Evolutionary conservation across 2,329 filamentous ascomycete genomes (phyloP).

Genomic region (Colletotrichum sp.): DNA sequence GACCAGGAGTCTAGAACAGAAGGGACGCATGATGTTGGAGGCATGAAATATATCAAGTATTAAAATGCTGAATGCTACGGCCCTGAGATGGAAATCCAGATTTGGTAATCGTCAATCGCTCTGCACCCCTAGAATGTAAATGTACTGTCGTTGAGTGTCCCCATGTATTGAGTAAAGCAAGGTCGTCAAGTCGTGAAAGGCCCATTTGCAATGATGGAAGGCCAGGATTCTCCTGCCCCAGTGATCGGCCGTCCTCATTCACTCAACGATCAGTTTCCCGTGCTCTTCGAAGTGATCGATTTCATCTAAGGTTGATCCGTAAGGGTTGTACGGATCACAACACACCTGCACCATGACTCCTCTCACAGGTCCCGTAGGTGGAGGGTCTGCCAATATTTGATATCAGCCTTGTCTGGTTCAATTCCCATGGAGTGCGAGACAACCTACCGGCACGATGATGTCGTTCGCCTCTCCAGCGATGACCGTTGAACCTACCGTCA

Average conservation of each 20-base stretch:
- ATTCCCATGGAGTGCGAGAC: not conserved
- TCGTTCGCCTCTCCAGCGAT: not conserved
- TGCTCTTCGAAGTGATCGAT: slow-evolving; percentile 31
- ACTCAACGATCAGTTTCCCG: not conserved
- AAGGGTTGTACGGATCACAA: slow-evolving; percentile 31
- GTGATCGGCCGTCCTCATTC: not conserved
- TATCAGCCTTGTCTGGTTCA: not conserved
- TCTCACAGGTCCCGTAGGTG: slow-evolving; percentile 27
- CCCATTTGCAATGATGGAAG: not conserved
- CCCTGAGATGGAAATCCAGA: not conserved
- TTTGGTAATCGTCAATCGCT: not conserved
- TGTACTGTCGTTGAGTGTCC: not conserved
- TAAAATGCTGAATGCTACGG: not conserved
- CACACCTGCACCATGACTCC: slow-evolving; percentile 39
- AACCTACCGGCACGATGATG: not conserved
- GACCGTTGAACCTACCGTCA: slow-evolving; percentile 10
- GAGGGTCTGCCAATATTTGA: slow-evolving; percentile 24
- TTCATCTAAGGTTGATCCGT: slow-evolving; percentile 26
- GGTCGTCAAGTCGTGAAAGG: not conserved
- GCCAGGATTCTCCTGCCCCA: not conserved
- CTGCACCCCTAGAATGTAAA: not conserved
- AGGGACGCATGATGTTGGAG: not conserved
- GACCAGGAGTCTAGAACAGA: not conserved
- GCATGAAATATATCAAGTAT: slow-evolving; percentile 6
- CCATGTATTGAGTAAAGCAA: not conserved